Evolutionary conservation across 2,329 filamentous ascomycete genomes (phyloP), one percentile per base, ranked within the genome.

Genomic region (Corynespora cassiicola): DNA sequence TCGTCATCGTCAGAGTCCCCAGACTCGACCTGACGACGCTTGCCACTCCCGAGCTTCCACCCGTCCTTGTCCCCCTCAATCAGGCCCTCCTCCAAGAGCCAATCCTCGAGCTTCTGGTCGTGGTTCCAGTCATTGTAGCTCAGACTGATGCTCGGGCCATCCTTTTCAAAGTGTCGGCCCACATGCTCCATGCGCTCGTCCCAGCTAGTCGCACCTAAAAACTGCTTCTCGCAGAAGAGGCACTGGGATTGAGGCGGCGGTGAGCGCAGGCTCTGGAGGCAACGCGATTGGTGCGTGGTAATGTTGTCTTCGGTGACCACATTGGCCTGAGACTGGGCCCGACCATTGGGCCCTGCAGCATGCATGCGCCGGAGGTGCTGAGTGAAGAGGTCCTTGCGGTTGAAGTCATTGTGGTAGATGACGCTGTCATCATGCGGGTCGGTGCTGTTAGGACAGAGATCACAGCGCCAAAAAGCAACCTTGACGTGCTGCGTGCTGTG

Each of bases 291-390:
- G 31, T 86, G 73, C 2, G 61, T 50, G 14, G 78, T 75, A 7
- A 90, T 72, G 9, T 75, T 73, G 5, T 74, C 71, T 31, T 87
- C 80, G 11, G 54, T 65, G 22, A 74, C 58, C 1, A 53, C 51
- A 49, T 39, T 66, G 53, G 43, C 74, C 52, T 55, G 44, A 50
- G 31, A 52, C 45, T 37, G 36, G 16, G 25, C 19, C 8, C 14
- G 7, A 10, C 18, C 12, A 12, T 51, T 39, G 8, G 52, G 42
- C 9, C 76, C 65, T 0, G 80, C 78, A 0, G 80, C 75, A 62
- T 96, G 91, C 88, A 95, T 95, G 30, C 92, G 86, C 5, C 88
- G 81, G 2, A 92, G 77, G 61, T 96, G 92, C 58, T 95, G 90
- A 0, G 86, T 89, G 71, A 91, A 96, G 7, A 96, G 80, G 58